A percentile compares a stretch with the other conserved stretches of the same genome.
phyloP scores from a whole-genome alignment of 495 filamentous ascomycete genomes.

The Penicillium odoratum region DNA sequence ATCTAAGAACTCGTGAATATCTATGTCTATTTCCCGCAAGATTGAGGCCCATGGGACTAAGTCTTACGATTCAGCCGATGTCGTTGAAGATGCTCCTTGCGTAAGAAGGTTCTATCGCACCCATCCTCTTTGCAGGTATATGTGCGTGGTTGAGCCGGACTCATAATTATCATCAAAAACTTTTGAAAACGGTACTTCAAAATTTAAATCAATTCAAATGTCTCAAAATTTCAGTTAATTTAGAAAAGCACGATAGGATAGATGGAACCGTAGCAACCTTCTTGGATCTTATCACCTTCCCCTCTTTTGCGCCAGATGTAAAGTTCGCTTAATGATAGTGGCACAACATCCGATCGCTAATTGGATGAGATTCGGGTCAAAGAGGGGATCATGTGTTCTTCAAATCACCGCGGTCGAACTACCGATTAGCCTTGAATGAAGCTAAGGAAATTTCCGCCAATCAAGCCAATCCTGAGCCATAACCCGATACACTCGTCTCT shows the following conservation, averaged over 20 bases:
- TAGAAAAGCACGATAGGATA: too few species aligned
- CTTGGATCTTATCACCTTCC: background rate
- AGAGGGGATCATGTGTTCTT: too few species aligned
- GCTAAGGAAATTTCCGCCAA: too few species aligned
- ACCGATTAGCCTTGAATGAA: too few species aligned
- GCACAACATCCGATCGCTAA: background rate
- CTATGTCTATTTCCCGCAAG: background rate
- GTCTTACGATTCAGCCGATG: conserved; percentile 10
- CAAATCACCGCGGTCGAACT: too few species aligned
- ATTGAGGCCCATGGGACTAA: background rate
- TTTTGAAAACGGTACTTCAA: too few species aligned
- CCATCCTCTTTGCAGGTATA: background rate
- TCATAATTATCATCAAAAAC: background rate
- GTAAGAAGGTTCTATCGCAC: conserved; percentile 3
- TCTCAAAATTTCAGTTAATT: too few species aligned
- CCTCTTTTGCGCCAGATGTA: background rate
- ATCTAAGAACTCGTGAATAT: background rate
- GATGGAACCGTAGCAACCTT: background rate
- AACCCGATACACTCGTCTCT: too few species aligned
- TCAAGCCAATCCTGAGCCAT: too few species aligned
- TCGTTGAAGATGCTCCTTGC: conserved; percentile 5
- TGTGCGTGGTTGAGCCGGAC: background rate
- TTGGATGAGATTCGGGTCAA: background rate
- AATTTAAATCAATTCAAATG: too few species aligned
- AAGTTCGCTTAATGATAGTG: background rate